Evolutionary conservation across 148 eudicot species (phyloP).

Genomic region (Oxyria digyna): DNA sequence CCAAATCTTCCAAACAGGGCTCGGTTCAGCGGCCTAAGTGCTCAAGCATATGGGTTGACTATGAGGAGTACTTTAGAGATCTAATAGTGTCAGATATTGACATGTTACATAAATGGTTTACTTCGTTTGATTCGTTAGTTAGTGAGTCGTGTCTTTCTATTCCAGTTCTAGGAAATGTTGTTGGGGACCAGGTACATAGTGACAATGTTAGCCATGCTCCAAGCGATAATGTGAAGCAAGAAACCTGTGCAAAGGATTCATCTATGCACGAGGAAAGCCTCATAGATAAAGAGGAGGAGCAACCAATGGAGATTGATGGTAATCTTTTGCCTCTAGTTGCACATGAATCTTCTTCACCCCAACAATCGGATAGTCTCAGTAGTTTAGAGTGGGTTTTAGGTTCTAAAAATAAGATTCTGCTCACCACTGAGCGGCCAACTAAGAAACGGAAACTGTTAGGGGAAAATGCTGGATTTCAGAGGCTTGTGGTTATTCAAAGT

Average conservation of each 20-base stretch:
- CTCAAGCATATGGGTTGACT: conserved; percentile 43
- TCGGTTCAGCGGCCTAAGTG: conserved; percentile 31
- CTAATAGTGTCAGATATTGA: conserved; percentile 52
- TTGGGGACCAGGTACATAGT: conserved; percentile 11
- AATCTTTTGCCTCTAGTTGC: conserved; percentile 16
- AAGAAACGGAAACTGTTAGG: conserved; percentile 88
- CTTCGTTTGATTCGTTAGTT: conserved; percentile 20
- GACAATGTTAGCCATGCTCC: conserved; percentile 12
- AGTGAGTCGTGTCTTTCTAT: conserved; percentile 27
- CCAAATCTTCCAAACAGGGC: conserved; percentile 33
- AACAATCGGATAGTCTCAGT: conserved; percentile 21
- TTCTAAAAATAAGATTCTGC: conserved; percentile 63
- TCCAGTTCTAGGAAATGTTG: conserved; percentile 28
- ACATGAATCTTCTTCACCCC: conserved; percentile 15
- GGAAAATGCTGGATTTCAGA: conserved; percentile 67
- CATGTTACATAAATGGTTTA: conserved; percentile 28
- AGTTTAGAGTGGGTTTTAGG: conserved; percentile 95
- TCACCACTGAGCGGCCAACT: conserved; percentile 66
- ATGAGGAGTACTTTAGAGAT: conserved; percentile 77
- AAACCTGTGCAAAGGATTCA: conserved; percentile 7
- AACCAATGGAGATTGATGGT: conserved; percentile 30
- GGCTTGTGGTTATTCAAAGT: conserved; percentile 54
- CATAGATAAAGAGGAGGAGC: conserved; percentile 16
- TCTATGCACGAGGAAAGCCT: neutral
- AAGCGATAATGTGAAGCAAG: neutral